Percentiles rank a stretch among this genome's conserved stretches.
Conservation (phyloP, 306 rosid species). For the Citrullus mucosospermus region DNA sequence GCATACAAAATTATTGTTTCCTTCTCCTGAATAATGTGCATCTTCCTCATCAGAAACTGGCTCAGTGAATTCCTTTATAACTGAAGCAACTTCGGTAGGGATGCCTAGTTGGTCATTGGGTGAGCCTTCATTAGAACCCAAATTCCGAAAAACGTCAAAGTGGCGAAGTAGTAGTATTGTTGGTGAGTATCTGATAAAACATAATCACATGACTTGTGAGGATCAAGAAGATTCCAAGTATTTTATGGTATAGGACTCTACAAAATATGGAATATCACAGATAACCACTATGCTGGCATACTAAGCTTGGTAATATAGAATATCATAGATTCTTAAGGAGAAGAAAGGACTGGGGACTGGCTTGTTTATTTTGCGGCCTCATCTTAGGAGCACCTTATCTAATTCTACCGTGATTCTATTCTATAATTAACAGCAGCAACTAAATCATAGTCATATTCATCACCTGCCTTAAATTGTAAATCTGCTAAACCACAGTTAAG, state of each 20-base stretch:
- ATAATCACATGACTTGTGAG: constrained; percentile 5
- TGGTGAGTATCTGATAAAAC: constrained; percentile 68
- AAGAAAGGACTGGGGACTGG: neutral
- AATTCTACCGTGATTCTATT: neutral
- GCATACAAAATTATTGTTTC: constrained; percentile 45
- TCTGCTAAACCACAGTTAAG: neutral
- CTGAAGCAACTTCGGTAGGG: constrained; percentile 65
- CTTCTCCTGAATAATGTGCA: constrained; percentile 22
- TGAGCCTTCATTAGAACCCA: constrained; percentile 39
- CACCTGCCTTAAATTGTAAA: neutral
- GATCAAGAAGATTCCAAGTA: constrained; percentile 1
- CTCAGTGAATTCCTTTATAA: constrained; percentile 65
- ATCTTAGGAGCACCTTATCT: neutral
- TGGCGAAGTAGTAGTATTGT: constrained; percentile 81
- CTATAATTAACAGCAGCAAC: neutral
- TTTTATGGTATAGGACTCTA: neutral
- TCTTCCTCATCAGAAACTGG: constrained; percentile 50
- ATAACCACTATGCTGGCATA: neutral
- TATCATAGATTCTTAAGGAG: neutral
- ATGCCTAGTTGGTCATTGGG: constrained; percentile 64
- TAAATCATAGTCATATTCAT: neutral
- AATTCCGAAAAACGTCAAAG: constrained; percentile 78
- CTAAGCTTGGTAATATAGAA: neutral
- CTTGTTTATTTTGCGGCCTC: neutral
- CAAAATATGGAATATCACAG: neutral